A percentile compares a stretch with the other conserved stretches of the same genome.
Evolutionary conservation across 305 asterid species (phyloP).

Genomic region (Fraxinus sp.): DNA sequence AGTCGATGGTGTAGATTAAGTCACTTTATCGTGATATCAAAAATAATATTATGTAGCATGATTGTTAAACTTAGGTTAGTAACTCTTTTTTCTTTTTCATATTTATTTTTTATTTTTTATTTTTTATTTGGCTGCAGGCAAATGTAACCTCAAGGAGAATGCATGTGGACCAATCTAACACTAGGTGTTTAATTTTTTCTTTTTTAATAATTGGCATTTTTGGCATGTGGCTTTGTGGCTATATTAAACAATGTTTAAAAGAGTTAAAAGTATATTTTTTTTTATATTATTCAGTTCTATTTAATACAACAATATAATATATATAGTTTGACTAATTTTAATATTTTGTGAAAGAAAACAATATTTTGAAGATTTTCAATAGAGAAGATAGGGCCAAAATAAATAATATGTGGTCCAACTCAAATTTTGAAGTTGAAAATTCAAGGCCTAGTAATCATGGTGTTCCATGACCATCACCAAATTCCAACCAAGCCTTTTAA

Average conservation of each 20-base stretch:
- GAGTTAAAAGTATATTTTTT: not conserved
- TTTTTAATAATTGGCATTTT: not conserved
- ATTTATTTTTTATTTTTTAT: too few relatives aligned
- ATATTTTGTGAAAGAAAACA: slow-evolving; percentile 2
- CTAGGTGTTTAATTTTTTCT: not conserved
- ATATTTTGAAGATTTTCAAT: not conserved
- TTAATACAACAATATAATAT: not conserved
- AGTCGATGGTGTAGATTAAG: too few relatives aligned
- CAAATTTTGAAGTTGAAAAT: not conserved
- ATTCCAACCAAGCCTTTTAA: slow-evolving; percentile 25
- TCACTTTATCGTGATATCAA: too few relatives aligned
- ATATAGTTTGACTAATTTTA: slow-evolving; percentile 19
- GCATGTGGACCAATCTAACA: not conserved
- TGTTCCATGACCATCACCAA: not conserved
- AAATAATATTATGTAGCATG: too few relatives aligned
- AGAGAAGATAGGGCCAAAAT: not conserved
- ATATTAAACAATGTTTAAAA: not conserved
- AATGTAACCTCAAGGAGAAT: not conserved
- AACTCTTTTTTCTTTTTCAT: not conserved
- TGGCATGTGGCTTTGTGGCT: not conserved
- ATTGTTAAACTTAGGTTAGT: not conserved
- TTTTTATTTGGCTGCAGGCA: not conserved
- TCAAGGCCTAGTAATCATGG: not conserved
- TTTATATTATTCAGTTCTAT: not conserved
- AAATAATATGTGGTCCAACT: not conserved